These are phyloP conservation scores for Fibroporia radiculosa DNA, from an alignment of 768 basidiomycete genomes.

Conservation along the genomic window DNA sequence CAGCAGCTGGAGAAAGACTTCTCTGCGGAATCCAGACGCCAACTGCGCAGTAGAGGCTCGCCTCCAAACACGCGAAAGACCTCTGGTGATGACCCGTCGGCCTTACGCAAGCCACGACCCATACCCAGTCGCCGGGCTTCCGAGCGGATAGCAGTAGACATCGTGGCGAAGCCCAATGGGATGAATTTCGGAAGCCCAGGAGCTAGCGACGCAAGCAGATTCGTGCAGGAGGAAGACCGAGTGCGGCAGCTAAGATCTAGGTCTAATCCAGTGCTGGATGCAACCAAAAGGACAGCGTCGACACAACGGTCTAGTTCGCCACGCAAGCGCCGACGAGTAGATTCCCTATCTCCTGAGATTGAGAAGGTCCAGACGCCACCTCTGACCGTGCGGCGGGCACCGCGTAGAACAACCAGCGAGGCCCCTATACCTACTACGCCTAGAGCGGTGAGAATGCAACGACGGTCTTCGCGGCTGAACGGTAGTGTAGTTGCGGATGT, in stretches of 20 bases:
- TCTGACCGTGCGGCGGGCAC: conserved; percentile 6
- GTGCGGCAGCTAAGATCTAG: conserved; percentile 23
- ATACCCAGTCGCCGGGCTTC: neutral
- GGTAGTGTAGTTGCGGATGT: neutral
- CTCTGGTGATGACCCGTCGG: neutral
- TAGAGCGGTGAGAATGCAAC: conserved; percentile 3
- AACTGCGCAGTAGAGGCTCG: neutral
- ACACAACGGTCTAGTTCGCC: conserved; percentile 13
- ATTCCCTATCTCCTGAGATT: conserved; percentile 18
- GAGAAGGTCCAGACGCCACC: conserved; percentile 9
- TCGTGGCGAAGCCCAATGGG: conserved; percentile 2
- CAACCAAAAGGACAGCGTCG: conserved; percentile 6
- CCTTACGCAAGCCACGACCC: conserved; percentile 1
- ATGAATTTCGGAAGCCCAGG: conserved; percentile 2
- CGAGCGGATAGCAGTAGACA: neutral
- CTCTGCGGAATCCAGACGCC: neutral
- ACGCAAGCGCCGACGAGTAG: conserved; percentile 24
- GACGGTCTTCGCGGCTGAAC: conserved; percentile 1
- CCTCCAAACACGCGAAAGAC: neutral
- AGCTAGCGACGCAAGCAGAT: conserved; percentile 17
- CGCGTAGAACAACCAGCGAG: neutral
- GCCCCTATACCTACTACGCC: neutral
- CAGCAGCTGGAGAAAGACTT: conserved; percentile 1
- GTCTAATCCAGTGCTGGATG: conserved; percentile 18
- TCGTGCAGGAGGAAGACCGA: conserved; percentile 21